Base-by-base conservation (phyloP, 2,329 filamentous ascomycete species). In the Fusarium cyanostomum region DNA sequence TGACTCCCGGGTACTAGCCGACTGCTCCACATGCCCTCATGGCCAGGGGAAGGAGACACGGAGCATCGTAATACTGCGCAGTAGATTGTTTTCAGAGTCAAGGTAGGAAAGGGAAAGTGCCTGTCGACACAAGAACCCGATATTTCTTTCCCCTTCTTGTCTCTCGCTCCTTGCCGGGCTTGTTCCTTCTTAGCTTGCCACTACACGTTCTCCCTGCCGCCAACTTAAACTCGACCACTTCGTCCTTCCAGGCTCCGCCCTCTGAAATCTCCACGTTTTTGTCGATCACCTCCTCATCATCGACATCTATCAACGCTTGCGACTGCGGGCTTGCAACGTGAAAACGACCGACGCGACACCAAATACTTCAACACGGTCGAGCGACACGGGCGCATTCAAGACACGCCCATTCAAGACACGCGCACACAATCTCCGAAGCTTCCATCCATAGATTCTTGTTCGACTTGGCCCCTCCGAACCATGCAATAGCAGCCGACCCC, bases 401-500 rank as follows among this genome's bases (percentile, higher is more conserved):
- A 27, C 38, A 13, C 24, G 16, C 50, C 15, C 43, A 35, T 41
- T 26, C 27, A 33, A 33, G 21, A 21, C 21, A 21, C 21, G 4
- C 21, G 21, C 21, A 21, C 6, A 4, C 21, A 21, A 45, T n/a
- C 21, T 24, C 31, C 49, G 39, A 43, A n/a, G 24, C 31, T 43
- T 45, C 34, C 50, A 21, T 21, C 24, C 13, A 50, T 15, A n/a
- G 27, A 27, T 35, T 28, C 38, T 43, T 9, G 21, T 50, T 41
- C 31, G 13, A 35, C 31, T 44, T 38, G 30, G 24, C 42, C 38
- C 52, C 42, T 48, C 58, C 50, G 41, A 59, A 60, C 53, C 57
- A 72, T 72, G 70, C 70, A 67, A 71, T 70, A 71, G 68, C 52
- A 52, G 38, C 61, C 57, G 45, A 59, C 57, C 52, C 57, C 45